phyloP scores from a whole-genome alignment of 352 stramenopile species.

The Pythium diclinum region DNA sequence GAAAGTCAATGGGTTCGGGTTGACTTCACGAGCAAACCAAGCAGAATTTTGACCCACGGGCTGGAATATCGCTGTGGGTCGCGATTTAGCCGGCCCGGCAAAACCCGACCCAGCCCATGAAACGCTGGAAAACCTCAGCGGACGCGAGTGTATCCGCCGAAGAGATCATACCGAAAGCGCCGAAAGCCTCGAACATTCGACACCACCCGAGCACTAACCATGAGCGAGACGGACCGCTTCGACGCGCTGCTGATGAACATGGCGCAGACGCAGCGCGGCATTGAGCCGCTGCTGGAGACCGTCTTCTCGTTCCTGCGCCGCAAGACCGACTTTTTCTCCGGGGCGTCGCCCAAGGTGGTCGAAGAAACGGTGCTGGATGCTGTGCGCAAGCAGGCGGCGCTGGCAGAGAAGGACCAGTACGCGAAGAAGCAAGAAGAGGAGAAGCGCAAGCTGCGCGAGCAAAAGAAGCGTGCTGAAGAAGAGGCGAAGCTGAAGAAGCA shows the following conservation, averaged over 20 bases:
- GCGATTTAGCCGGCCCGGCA: no score
- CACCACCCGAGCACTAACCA: slow-evolving; percentile 16
- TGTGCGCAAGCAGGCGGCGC: slow-evolving; percentile 89
- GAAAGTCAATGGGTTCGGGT: slow-evolving; percentile 8
- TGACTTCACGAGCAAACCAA: not conserved
- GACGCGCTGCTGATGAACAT: slow-evolving; percentile 98
- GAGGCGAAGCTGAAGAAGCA: slow-evolving; percentile 51
- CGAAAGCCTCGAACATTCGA: slow-evolving; percentile 1
- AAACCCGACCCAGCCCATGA: not conserved
- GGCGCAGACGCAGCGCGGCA: slow-evolving; percentile 94
- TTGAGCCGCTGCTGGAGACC: slow-evolving; percentile 97
- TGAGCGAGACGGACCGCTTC: slow-evolving; percentile 78
- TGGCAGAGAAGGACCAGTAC: slow-evolving; percentile 81
- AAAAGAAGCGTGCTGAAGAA: slow-evolving; percentile 52
- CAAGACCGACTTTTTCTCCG: slow-evolving; percentile 99
- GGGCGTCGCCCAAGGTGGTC: slow-evolving; percentile 69
- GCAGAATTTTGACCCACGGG: not conserved
- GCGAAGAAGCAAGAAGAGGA: slow-evolving; percentile 79
- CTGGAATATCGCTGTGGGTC: not conserved
- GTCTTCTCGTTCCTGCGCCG: slow-evolving; percentile 98
- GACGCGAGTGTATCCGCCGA: slow-evolving; percentile 1
- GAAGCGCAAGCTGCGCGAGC: slow-evolving; percentile 47
- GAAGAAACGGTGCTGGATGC: slow-evolving; percentile 88
- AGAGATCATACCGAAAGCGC: slow-evolving; percentile 3
- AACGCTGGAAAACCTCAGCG: slow-evolving; percentile 10